Evolutionary conservation across 768 basidiomycete species (phyloP), one percentile per base, ranked within the genome.

Genomic region (Termitomyces heimii): DNA sequence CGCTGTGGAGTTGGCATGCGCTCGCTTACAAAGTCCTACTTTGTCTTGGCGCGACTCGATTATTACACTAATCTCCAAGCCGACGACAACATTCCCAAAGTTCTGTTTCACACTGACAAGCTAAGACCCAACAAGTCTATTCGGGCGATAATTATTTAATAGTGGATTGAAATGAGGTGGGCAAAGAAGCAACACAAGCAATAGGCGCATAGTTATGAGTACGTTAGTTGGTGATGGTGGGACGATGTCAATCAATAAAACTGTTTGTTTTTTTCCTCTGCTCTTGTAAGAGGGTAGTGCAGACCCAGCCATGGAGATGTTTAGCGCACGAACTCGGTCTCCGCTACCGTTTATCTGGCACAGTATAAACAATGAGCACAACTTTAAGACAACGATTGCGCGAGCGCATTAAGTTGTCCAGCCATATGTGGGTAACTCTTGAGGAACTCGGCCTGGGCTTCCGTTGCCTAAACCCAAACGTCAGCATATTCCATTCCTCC

Each of bases 361-460:
- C 34, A 28, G n/a, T 24, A 20, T 4, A 44, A 13, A 26, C 24
- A 6, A 14, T 1, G 5, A 31, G 18, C 44, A 16, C 28, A 39
- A 1, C 28, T 20, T 53, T 26, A 45, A 28, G 40, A 51, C 53
- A 72, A 57, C 18, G 63, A 65, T 55, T 69, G 67, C 9, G 77
- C 77, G 50, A 80, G 74, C 43, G 72, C 68, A 56, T 62, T 74
- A 42, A 91, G 71, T 71, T 88, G 80, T n/a, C 75, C 77, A n/a
- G 88, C 90, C 82, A 88, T 84, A 55, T 86, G 81, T 0, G 94
- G 94, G 67, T 93, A 97, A 63, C 83, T 85, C 68, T 83, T 77
- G 68, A 88, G 76, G 72, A 97, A 97, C 63, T 92, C 81, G 55
- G 89, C 73, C 70, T 97, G 95, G 7, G 93, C 82, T 56, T 78